phyloP scores from a whole-genome alignment of 768 basidiomycete species.

The Mycena haematopus region DNA sequence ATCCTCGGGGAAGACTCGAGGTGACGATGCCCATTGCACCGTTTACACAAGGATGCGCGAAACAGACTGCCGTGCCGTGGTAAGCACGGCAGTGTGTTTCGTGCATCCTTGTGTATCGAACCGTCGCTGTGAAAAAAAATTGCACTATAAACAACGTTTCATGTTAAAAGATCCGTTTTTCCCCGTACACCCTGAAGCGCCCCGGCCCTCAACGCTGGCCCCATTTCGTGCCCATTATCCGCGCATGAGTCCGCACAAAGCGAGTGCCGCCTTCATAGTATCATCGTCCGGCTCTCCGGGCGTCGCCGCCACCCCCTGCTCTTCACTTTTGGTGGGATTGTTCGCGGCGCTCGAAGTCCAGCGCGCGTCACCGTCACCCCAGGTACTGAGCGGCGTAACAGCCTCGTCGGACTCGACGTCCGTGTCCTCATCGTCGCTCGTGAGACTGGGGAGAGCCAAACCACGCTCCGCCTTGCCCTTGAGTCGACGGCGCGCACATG shows the following conservation, averaged over 20 bases:
- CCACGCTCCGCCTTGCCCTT: slow-evolving; percentile 48
- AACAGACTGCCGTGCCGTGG: slow-evolving; percentile 1
- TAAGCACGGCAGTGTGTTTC: neutral
- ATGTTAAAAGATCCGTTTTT: slow-evolving; percentile 15
- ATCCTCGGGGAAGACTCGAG: neutral
- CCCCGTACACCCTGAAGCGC: slow-evolving; percentile 2
- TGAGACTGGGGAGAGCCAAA: slow-evolving; percentile 26
- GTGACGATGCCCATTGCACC: neutral
- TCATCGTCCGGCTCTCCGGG: slow-evolving; percentile 57
- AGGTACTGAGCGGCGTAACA: slow-evolving; percentile 65
- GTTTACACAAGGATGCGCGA: slow-evolving; percentile 1
- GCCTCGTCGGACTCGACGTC: slow-evolving; percentile 72
- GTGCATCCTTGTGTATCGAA: slow-evolving; percentile 3
- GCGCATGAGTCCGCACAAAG: slow-evolving; percentile 60
- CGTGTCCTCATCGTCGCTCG: slow-evolving; percentile 50
- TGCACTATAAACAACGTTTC: slow-evolving; percentile 16
- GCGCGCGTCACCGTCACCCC: slow-evolving; percentile 47
- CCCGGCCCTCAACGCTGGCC: neutral
- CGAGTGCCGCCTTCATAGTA: slow-evolving; percentile 73
- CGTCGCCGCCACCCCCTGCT: slow-evolving; percentile 1
- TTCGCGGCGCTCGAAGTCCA: slow-evolving; percentile 37
- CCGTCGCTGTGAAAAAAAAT: slow-evolving; percentile 13
- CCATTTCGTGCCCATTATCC: slow-evolving; percentile 14
- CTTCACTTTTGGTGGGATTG: neutral
- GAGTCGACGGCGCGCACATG: slow-evolving; percentile 66